A percentile compares a stretch with the other conserved stretches of the same genome.
Conservation (phyloP, 2,329 filamentous ascomycete genomes). For the Phyllosticta paracitricarpa region DNA sequence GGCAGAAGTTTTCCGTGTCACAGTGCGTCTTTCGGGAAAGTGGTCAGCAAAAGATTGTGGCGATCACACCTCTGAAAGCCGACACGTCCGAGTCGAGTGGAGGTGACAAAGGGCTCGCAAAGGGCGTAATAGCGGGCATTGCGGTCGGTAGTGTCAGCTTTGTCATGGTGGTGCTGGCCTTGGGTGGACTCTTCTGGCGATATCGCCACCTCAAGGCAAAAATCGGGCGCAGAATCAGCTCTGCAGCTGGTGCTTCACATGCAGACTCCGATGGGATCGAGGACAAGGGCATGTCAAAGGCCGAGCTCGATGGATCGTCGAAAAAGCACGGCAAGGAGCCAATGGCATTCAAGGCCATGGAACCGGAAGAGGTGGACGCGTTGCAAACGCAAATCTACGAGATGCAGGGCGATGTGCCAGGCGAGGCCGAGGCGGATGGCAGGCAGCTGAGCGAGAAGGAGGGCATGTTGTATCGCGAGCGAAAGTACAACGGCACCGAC, state of each 20-base stretch:
- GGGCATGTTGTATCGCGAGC: constrained; percentile 35
- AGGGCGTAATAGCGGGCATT: constrained; percentile 35
- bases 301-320: constrained; percentile 26
- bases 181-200: constrained; percentile 23
- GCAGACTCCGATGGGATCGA: constrained; percentile 15
- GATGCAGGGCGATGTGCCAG: constrained; percentile 47
- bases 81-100: not conserved
- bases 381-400: constrained; percentile 34
- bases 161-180: constrained; percentile 19
- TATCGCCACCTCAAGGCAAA: constrained; percentile 2
- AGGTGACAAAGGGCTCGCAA: constrained; percentile 11
- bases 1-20: constrained; percentile 36
- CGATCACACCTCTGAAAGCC: constrained; percentile 21
- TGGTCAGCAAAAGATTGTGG: constrained; percentile 18
- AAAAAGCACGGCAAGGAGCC: not conserved
- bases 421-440: constrained; percentile 40
- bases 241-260: not conserved
- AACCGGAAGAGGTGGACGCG: constrained; percentile 23
- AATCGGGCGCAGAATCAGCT: not conserved
- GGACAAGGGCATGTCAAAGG: constrained; percentile 30
- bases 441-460: constrained; percentile 40
- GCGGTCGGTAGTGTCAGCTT: constrained; percentile 31
- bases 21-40: constrained; percentile 27
- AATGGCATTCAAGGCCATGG: constrained; percentile 2
- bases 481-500: constrained; percentile 37